Evolutionary conservation across 805 yeast genomes (phyloP).

Genomic region (Metschnikowia kofuensis): DNA sequence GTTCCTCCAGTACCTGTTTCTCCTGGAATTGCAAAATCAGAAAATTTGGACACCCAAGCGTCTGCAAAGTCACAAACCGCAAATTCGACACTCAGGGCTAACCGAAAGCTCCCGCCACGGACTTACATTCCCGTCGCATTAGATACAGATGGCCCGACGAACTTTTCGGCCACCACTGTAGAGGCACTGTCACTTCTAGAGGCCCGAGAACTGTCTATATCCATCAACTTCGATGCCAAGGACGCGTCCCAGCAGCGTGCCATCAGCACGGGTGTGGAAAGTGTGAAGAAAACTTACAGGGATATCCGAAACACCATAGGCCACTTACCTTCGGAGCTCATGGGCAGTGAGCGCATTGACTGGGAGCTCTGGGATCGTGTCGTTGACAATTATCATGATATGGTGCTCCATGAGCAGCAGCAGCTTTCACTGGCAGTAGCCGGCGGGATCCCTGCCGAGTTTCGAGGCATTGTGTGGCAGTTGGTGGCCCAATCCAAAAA

Average conservation of each 20-base stretch:
- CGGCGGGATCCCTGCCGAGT: constrained; percentile 77
- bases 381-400: constrained; percentile 69
- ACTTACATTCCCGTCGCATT: neutral
- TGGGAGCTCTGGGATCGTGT: constrained; percentile 90
- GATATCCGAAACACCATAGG: constrained; percentile 51
- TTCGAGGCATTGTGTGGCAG: constrained; percentile 93
- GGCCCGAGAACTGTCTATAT: constrained; percentile 56
- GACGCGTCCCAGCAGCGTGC: constrained; percentile 50
- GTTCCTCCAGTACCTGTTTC: no score
- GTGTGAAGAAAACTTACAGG: constrained; percentile 40
- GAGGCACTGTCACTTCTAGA: constrained; percentile 41
- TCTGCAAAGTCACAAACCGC: neutral
- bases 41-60: neutral
- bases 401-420: constrained; percentile 60
- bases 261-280: constrained; percentile 36
- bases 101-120: constrained; percentile 9
- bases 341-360: constrained; percentile 40
- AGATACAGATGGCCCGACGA: constrained; percentile 3
- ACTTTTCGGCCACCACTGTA: neutral
- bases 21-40: no score
- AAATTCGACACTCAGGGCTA: neutral
- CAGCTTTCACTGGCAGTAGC: constrained; percentile 56
- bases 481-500: constrained; percentile 77
- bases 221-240: constrained; percentile 47
- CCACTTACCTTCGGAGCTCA: constrained; percentile 17